These are phyloP conservation scores for Solanum clarkiae DNA, from an alignment of 257 asterid genomes.

Conservation along the genomic window DNA sequence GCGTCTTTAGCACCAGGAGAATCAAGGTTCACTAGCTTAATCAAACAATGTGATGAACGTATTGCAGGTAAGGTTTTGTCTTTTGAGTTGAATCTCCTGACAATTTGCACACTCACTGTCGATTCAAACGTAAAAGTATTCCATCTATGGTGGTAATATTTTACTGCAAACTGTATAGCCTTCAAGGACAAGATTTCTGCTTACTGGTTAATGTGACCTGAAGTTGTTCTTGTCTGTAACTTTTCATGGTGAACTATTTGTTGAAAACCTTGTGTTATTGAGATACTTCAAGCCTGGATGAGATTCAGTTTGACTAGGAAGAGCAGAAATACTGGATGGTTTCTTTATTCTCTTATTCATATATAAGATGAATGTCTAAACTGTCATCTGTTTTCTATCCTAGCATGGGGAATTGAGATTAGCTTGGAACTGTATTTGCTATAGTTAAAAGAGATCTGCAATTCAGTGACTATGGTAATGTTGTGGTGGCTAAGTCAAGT, in stretches of 20 bases:
- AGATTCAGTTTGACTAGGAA: neutral
- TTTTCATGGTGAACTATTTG: neutral
- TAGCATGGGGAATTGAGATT: neutral
- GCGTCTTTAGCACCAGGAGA: slow-evolving; percentile 67
- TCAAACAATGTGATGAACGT: slow-evolving; percentile 53
- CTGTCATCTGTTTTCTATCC: neutral
- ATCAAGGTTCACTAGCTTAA: slow-evolving; percentile 59
- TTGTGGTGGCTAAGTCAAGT: neutral
- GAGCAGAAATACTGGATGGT: neutral
- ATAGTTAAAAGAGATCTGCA: neutral
- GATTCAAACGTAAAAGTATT: neutral
- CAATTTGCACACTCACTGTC: neutral
- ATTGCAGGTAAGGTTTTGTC: slow-evolving; percentile 48
- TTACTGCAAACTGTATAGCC: neutral
- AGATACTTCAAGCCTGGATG: neutral
- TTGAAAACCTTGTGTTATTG: neutral
- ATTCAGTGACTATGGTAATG: neutral
- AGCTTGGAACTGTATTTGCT: neutral
- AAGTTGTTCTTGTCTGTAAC: neutral
- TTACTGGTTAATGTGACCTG: neutral
- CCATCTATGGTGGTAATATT: neutral
- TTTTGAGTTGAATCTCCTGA: neutral
- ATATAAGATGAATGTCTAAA: neutral
- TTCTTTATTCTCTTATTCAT: neutral
- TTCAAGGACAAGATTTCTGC: neutral